Conservation (phyloP, 2,329 filamentous ascomycete species). For the Trichocomaceae sp. region DNA sequence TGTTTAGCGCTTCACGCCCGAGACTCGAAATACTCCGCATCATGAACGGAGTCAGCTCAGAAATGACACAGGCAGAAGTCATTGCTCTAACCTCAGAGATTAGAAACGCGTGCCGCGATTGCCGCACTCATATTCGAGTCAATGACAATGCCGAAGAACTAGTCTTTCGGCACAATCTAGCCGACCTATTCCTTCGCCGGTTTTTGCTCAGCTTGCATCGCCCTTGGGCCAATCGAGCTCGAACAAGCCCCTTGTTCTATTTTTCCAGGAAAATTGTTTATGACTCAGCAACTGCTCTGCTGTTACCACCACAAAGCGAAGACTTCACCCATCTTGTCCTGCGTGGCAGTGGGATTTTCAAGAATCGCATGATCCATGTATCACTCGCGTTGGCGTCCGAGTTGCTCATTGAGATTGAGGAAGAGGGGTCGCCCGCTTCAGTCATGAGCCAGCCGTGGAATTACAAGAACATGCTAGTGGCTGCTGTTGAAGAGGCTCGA, state of each 20-base stretch:
- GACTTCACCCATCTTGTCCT: conserved; percentile 3
- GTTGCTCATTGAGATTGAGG: conserved; percentile 6
- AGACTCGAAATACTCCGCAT: conserved; percentile 3
- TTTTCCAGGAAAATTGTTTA: conserved; percentile 8
- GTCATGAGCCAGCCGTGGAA: neutral
- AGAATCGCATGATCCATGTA: conserved; percentile 8
- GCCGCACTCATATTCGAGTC: neutral
- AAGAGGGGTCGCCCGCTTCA: neutral
- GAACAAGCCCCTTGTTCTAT: conserved; percentile 1
- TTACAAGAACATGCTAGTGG: conserved; percentile 4
- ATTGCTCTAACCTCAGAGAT: neutral
- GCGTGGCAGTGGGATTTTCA: conserved; percentile 7
- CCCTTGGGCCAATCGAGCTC: neutral
- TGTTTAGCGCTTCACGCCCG: neutral
- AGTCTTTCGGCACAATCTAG: conserved; percentile 2
- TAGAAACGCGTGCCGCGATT: neutral
- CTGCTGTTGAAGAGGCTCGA: neutral
- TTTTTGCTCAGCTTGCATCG: conserved; percentile 9
- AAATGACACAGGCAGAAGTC: neutral
- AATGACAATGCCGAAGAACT: neutral
- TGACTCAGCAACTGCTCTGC: neutral
- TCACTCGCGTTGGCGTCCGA: conserved; percentile 6
- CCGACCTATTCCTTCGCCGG: conserved; percentile 9
- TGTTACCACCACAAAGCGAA: neutral
- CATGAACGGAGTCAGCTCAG: conserved; percentile 4